These are phyloP conservation scores for Eremomyces bilateralis DNA, from an alignment of 495 filamentous ascomycete genomes.

Conservation along the genomic window DNA sequence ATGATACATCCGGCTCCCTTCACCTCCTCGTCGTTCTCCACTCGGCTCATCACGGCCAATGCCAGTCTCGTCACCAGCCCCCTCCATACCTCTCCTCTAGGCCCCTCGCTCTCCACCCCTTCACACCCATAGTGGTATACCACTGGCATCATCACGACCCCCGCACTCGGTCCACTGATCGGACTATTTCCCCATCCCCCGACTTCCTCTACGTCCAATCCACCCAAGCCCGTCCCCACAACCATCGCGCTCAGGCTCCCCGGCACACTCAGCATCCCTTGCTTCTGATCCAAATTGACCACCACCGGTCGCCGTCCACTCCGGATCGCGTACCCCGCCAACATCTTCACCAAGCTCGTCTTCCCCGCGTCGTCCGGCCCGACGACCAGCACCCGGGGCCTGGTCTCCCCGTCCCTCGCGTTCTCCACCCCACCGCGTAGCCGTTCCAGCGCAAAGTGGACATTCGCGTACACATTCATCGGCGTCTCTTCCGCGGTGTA, in stretches of 20 bases:
- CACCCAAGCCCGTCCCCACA: constrained; percentile 45
- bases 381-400: constrained; percentile 66
- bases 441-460: constrained; percentile 66
- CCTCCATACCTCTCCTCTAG: constrained; percentile 35
- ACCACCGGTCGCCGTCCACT: constrained; percentile 57
- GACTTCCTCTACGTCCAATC: constrained; percentile 64
- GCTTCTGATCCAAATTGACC: constrained; percentile 67
- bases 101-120: constrained; percentile 50
- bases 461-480: constrained; percentile 60
- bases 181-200: constrained; percentile 71
- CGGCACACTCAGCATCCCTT: constrained; percentile 69
- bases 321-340: constrained; percentile 64
- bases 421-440: constrained; percentile 32
- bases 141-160: constrained; percentile 78
- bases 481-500: constrained; percentile 73
- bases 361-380: constrained; percentile 70
- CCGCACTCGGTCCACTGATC: constrained; percentile 65
- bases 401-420: constrained; percentile 18
- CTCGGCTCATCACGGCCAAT: constrained; percentile 50
- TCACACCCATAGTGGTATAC: constrained; percentile 70
- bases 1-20: constrained; percentile 60
- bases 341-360: constrained; percentile 57
- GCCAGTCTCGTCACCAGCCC: constrained; percentile 56
- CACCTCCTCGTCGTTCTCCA: constrained; percentile 54
- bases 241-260: constrained; percentile 59